Evolutionary conservation across 805 yeast genomes (phyloP).

Genomic region (Lachancea thermotolerans): DNA sequence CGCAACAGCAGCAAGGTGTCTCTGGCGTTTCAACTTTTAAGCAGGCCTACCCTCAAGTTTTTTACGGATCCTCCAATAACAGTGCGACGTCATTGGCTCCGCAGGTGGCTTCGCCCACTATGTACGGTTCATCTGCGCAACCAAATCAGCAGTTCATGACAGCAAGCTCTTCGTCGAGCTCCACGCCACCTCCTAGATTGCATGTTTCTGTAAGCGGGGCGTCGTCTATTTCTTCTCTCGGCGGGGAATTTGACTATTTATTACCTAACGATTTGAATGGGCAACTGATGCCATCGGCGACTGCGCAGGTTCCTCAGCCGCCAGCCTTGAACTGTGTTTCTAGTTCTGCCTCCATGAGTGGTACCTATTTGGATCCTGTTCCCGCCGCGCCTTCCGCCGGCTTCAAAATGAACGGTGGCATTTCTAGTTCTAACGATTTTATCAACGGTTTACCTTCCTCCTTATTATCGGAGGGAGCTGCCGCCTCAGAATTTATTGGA

Average conservation of each 20-base stretch:
- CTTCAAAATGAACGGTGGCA: background rate
- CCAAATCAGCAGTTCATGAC: slow-evolving; percentile 6
- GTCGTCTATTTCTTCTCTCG: slow-evolving; percentile 14
- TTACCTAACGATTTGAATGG: slow-evolving; percentile 13
- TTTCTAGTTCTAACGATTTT: slow-evolving; percentile 3
- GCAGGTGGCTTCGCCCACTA: slow-evolving; percentile 2
- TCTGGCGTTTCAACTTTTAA: slow-evolving; percentile 4
- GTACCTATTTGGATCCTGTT: slow-evolving; percentile 5
- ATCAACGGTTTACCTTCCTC: slow-evolving; percentile 8
- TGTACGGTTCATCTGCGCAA: slow-evolving; percentile 1
- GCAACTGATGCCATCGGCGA: slow-evolving; percentile 6
- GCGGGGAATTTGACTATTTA: slow-evolving; percentile 13
- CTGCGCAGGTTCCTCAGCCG: background rate
- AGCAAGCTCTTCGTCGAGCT: slow-evolving; percentile 10
- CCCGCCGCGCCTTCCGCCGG: slow-evolving; percentile 2
- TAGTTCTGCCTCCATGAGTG: background rate
- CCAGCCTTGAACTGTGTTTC: background rate
- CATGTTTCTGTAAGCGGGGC: slow-evolving; percentile 16
- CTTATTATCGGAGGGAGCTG: slow-evolving; percentile 1
- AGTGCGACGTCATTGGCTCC: slow-evolving; percentile 5
- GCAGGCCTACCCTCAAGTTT: slow-evolving; percentile 6
- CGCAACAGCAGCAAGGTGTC: background rate
- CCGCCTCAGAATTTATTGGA: slow-evolving; percentile 3
- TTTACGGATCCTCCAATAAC: slow-evolving; percentile 9
- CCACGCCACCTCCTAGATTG: slow-evolving; percentile 18